These are phyloP conservation scores for Dipteronia sinensis DNA, from an alignment of 345 rosid species.

Conservation along the genomic window DNA sequence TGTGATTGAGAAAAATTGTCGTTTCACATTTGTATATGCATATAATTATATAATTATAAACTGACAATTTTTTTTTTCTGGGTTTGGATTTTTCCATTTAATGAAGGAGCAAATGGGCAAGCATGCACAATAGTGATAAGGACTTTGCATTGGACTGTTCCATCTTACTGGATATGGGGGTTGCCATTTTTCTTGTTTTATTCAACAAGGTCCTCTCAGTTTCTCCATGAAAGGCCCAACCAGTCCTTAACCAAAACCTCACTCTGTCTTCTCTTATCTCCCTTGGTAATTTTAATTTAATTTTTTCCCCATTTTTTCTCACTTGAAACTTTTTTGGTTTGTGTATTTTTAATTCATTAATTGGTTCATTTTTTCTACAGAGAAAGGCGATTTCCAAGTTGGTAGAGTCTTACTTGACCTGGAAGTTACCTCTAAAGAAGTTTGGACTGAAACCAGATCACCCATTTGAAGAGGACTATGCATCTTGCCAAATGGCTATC, in stretches of 20 bases:
- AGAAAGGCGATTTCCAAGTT: slow-evolving; percentile 50
- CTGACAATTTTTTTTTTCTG: not conserved
- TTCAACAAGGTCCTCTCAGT: slow-evolving; percentile 65
- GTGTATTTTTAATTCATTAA: no score
- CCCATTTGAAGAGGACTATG: slow-evolving; percentile 57
- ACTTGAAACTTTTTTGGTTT: not conserved
- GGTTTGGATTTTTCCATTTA: not conserved
- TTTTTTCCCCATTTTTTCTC: not conserved
- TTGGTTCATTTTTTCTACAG: slow-evolving; percentile 16
- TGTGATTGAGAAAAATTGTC: not conserved
- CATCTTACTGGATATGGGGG: slow-evolving; percentile 63
- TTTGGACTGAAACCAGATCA: slow-evolving; percentile 62
- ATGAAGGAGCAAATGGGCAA: slow-evolving; percentile 49
- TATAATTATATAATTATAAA: not conserved
- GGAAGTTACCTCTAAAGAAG: slow-evolving; percentile 53
- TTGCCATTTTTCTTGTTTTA: slow-evolving; percentile 67
- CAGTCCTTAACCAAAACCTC: slow-evolving; percentile 37
- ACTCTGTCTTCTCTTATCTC: slow-evolving; percentile 50
- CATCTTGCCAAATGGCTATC: slow-evolving; percentile 65
- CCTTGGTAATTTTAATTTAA: slow-evolving; percentile 37
- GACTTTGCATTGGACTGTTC: slow-evolving; percentile 68
- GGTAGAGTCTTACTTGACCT: slow-evolving; percentile 53
- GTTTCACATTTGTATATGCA: not conserved
- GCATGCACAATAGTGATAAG: slow-evolving; percentile 63
- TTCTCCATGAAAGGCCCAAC: slow-evolving; percentile 54